These are phyloP conservation scores for Cutaneotrichosporon spelunceum DNA, from an alignment of 1,284 basidiomycete genomes.

Conservation along the genomic window DNA sequence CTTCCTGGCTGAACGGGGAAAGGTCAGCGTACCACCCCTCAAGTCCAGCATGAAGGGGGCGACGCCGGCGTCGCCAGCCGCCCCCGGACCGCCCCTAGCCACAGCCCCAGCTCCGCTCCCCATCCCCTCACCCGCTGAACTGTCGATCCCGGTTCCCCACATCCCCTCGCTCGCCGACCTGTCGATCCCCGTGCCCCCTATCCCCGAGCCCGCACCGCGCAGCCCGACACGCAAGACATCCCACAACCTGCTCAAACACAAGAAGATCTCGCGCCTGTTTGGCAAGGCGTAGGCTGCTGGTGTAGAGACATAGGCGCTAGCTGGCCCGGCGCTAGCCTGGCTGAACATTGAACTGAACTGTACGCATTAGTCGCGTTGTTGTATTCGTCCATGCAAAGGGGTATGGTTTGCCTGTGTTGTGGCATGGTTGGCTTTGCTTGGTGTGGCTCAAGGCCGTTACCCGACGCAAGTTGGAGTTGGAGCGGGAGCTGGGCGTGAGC, in stretches of 20 bases:
- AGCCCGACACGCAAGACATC: conserved; percentile 10
- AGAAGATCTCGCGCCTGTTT: conserved; percentile 18
- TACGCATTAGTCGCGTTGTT: neutral
- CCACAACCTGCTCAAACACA: conserved; percentile 15
- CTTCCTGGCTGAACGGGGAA: conserved; percentile 5
- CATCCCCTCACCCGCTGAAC: neutral
- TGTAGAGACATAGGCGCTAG: no score
- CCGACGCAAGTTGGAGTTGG: no score
- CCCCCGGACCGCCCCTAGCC: conserved; percentile 7
- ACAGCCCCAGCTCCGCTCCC: neutral
- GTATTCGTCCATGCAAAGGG: neutral
- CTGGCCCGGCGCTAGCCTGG: neutral
- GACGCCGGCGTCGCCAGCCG: neutral
- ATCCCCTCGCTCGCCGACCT: neutral
- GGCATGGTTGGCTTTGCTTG: no score
- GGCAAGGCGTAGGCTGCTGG: conserved; percentile 15
- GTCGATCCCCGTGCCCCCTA: neutral
- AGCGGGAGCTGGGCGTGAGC: no score
- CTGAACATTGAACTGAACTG: neutral
- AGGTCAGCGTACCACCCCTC: neutral
- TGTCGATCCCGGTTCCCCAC: neutral
- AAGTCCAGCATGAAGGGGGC: no score
- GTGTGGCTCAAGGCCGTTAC: no score
- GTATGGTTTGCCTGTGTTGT: no score
- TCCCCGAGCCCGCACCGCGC: neutral